These are phyloP conservation scores for Lactuca saligna DNA, from an alignment of 129 eudicot species.

Conservation along the genomic window DNA sequence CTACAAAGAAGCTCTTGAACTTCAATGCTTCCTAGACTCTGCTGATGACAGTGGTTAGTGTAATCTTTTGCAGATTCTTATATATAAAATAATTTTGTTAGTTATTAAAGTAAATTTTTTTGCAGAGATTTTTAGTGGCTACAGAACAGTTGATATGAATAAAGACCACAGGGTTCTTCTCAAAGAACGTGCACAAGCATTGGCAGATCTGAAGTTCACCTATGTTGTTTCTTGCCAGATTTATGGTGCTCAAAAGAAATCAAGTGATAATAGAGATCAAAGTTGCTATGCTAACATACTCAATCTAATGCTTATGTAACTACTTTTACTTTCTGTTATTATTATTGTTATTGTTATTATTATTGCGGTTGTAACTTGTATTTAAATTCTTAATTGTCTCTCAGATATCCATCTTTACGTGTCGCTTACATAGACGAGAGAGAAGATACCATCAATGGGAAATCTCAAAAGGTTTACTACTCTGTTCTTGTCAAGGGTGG, in stretches of 20 bases:
- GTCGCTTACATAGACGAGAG: conserved; percentile 93
- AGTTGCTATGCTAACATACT: conserved; percentile 80
- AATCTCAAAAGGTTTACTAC: conserved; percentile 68
- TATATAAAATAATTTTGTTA: neutral
- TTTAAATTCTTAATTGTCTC: conserved; percentile 11
- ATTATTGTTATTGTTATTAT: neutral
- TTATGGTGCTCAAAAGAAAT: conserved; percentile 93
- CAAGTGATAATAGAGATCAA: conserved; percentile 60
- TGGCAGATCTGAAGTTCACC: conserved; percentile 90
- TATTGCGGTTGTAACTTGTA: neutral
- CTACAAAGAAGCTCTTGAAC: conserved; percentile 87
- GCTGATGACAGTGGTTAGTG: conserved; percentile 78
- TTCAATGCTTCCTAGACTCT: conserved; percentile 85
- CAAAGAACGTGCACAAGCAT: conserved; percentile 76
- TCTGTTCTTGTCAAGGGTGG: conserved; percentile 99
- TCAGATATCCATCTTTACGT: conserved; percentile 93
- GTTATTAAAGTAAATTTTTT: conserved; percentile 20
- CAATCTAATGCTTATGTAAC: conserved; percentile 85
- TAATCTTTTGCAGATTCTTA: neutral
- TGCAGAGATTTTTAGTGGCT: conserved; percentile 82
- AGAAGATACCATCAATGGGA: conserved; percentile 61
- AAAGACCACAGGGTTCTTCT: conserved; percentile 46
- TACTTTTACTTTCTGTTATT: conserved; percentile 4
- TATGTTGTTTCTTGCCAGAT: conserved; percentile 97
- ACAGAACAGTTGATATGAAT: conserved; percentile 62